Evolutionary conservation across 768 basidiomycete genomes (phyloP), one percentile per base, ranked within the genome.

Genomic region (Xerocomellus amylosporus): DNA sequence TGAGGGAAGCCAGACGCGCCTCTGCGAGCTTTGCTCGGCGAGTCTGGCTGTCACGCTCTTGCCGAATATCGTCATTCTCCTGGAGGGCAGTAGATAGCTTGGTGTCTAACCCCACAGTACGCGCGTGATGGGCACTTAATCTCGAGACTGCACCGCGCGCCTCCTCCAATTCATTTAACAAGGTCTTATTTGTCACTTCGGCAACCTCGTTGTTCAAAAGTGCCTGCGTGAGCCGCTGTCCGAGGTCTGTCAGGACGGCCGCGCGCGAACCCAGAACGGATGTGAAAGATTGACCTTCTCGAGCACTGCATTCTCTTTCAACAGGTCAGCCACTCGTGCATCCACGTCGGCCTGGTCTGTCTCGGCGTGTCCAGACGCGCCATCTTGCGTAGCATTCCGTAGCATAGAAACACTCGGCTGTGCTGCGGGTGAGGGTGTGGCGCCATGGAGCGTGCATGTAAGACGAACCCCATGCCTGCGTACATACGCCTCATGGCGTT

Each of bases 401-500:
- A 58, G 56, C 43, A 55, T 24, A 54, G 55, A 53, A 45, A 54
- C 38, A 30, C 51, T 49, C 49, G 48, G 49, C 61, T 72, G 47
- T 48, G 65, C 26, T 37, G 50, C 19, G 17, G 20, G 46, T 64
- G 39, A 64, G 59, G 44, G 46, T n/a, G 19, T 48, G 44, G 55
- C 19, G 17, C 42, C 42, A 45, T 52, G 54, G 51, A 24, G 41
- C 50, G 3, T 54, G 55, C 47, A 47, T 52, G 54, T 47, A 26
- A 50, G 33, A 71, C 78, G 43, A 59, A 83, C 85, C 80, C 89
- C 84, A 52, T 85, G 82, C 63, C 79, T 79, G 45, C 86, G 82
- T 28, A 92, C 84, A 70, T 90, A 91, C 4, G 88, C 89, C 73
- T 95, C 93, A 66, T 95, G 92, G 55, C 87, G 77, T 64, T 89